A percentile compares a stretch with the other conserved stretches of the same genome.
phyloP scores from a whole-genome alignment of 108 stramenopile species.

The Conticribra weissflogii region DNA sequence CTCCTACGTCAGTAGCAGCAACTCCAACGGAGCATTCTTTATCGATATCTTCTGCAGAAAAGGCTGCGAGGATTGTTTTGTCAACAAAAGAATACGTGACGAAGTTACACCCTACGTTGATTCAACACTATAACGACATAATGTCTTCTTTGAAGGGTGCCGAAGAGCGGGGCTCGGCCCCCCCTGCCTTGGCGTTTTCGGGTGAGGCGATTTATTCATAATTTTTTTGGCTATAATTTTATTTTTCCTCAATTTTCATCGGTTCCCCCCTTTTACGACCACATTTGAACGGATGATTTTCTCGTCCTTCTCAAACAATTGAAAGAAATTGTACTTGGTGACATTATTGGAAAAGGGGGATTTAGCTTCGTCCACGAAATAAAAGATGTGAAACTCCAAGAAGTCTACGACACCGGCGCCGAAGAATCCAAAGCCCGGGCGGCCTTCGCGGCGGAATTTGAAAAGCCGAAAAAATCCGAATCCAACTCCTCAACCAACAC shows the following conservation, averaged over 20 bases:
- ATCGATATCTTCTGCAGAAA: background rate
- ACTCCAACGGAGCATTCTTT: no score
- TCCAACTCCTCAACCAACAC: background rate
- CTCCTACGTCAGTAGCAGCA: no score
- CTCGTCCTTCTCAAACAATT: background rate
- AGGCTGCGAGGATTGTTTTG: background rate
- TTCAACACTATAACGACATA: conserved; percentile 41
- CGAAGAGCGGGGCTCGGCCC: background rate
- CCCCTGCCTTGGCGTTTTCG: conserved; percentile 36
- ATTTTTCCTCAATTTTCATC: background rate
- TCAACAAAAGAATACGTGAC: conserved; percentile 21
- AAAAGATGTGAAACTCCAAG: conserved; percentile 62
- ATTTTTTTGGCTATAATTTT: background rate
- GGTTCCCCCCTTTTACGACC: background rate
- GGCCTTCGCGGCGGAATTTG: conserved; percentile 60
- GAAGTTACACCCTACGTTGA: conserved; percentile 20
- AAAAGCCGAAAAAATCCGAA: conserved; percentile 17
- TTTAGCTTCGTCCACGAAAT: conserved; percentile 77
- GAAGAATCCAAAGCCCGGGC: conserved; percentile 52
- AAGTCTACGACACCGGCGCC: conserved; percentile 73
- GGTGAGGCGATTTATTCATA: background rate
- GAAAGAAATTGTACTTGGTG: conserved; percentile 67
- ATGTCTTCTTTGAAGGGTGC: conserved; percentile 1
- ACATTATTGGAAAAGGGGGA: conserved; percentile 76
- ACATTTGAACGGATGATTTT: no score